Conservation (phyloP, 1,139 yeast genomes). For the Protomyces inundatus region DNA sequence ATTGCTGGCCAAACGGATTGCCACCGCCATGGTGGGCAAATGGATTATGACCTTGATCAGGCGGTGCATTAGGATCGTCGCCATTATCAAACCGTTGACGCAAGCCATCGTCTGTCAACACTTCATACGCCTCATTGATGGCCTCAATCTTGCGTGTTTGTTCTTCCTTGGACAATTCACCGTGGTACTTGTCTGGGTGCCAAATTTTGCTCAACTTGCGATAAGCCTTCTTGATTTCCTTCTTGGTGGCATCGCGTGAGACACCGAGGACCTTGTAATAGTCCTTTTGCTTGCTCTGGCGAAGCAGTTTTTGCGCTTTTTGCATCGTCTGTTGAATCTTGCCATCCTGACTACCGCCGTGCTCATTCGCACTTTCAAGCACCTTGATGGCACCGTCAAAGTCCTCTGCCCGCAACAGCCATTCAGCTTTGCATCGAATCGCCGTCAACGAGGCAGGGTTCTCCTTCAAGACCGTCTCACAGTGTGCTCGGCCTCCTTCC, state of each 20-base stretch:
- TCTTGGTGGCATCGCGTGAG: slow-evolving; percentile 59
- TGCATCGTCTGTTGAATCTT: slow-evolving; percentile 50
- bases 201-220: slow-evolving; percentile 69
- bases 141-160: slow-evolving; percentile 84
- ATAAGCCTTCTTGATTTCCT: slow-evolving; percentile 75
- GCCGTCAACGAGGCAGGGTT: slow-evolving; percentile 48
- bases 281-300: slow-evolving; percentile 57
- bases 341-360: slow-evolving; percentile 45
- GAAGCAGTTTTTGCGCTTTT: slow-evolving; percentile 50
- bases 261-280: slow-evolving; percentile 77
- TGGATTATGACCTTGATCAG: slow-evolving; percentile 22
- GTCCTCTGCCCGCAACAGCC: slow-evolving; percentile 43
- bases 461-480: slow-evolving; percentile 40
- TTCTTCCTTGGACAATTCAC: slow-evolving; percentile 61
- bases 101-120: slow-evolving; percentile 57
- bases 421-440: slow-evolving; percentile 46
- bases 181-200: slow-evolving; percentile 87
- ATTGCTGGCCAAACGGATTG: slow-evolving; percentile 3
- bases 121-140: slow-evolving; percentile 89
- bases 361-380: slow-evolving; percentile 43
- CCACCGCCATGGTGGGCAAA: slow-evolving; percentile 19
- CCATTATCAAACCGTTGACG: slow-evolving; percentile 64
- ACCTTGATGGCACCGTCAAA: slow-evolving; percentile 45
- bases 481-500: slow-evolving; percentile 40
- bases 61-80: slow-evolving; percentile 38